Base-by-base conservation (phyloP, 148 eudicot species). In the Arctostaphylos glauca region DNA sequence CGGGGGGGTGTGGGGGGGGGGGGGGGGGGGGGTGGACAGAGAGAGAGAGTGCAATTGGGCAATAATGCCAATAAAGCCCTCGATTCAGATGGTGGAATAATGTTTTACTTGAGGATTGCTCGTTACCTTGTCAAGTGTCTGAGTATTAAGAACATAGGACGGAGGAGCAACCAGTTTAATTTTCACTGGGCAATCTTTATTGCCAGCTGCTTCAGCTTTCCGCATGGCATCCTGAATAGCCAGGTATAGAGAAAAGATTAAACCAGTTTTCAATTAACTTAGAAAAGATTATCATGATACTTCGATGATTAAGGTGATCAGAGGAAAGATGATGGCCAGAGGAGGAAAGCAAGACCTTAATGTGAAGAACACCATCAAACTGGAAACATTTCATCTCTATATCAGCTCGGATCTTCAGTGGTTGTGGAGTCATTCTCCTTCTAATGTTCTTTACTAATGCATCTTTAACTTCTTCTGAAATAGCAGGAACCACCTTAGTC, bases 381-480 rank as follows among this genome's bases (percentile, higher is more conserved):
- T 94, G 95, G 84, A 97, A 93, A 83, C 99, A 97, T 82, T 93
- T 96, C 95, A 97, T 90, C 84, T 97, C 99, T 76, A 97, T 90
- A 90, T 96, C 99, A 82, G 99, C 99, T 59, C 99, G 94, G 78
- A 96, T 94, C 84, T 94, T 96, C 82, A 96, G 82, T 52, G 99
- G 99, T 84, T 97, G 99, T 41, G 99, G 99, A 55, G 99, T 97
- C 99, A 97, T 97, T 88, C 98, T 89, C 81, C 99, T 89, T 73
- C 90, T 88, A 56, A 97, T 92, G 84, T 93, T 94, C 84, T 91
- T 97, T 0, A 92, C 87, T 76, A 94, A 79, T 38, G 97, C 90
- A 81, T 93, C 99, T 89, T 97, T 97, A 53, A 97, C 93, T 83
- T 93, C 95, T 31, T 94, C 97, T 46, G 98, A 87, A 25, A 95